Evolutionary conservation across 345 rosid genomes (phyloP).

Genomic region (Salix brachista): DNA sequence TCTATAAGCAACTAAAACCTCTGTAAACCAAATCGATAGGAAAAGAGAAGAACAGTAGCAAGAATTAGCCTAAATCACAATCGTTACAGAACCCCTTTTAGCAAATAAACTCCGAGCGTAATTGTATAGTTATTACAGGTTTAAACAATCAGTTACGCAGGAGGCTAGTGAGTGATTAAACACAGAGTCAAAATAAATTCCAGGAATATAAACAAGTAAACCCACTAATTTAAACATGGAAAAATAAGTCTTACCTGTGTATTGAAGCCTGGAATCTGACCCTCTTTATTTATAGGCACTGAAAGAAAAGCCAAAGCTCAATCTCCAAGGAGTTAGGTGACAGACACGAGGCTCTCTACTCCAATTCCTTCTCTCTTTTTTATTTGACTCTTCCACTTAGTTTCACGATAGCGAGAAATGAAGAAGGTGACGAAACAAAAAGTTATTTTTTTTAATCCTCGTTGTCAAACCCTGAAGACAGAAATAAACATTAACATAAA

Average conservation of each 20-base stretch:
- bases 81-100: background rate
- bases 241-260: background rate
- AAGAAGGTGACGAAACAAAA: background rate
- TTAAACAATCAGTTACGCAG: background rate
- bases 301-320: background rate
- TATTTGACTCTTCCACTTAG: background rate
- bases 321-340: background rate
- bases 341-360: background rate
- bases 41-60: background rate
- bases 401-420: background rate
- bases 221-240: background rate
- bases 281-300: background rate
- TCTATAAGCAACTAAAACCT: background rate
- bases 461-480: slow-evolving; percentile 5
- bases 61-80: background rate
- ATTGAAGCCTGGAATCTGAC: background rate
- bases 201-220: background rate
- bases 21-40: background rate
- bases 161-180: background rate
- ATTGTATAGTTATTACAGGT: background rate
- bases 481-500: background rate
- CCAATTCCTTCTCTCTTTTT: too few relatives aligned
- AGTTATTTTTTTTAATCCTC: background rate
- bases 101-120: background rate
- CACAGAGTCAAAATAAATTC: background rate